Evolutionary conservation across 1,139 yeast genomes (phyloP).

Genomic region (Suhomyces wounanorum): DNA sequence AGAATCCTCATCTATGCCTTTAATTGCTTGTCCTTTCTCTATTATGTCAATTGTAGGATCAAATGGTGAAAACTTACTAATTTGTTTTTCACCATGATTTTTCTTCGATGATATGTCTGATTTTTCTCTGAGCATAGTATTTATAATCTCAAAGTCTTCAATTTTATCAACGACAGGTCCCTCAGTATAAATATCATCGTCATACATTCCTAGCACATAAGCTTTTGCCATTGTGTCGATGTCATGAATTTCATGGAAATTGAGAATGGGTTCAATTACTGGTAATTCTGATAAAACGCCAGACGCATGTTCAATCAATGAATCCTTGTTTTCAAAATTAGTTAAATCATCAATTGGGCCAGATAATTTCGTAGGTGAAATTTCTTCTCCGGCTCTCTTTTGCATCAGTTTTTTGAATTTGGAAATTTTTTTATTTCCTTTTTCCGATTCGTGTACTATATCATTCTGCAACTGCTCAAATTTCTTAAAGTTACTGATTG

Average conservation of each 20-base stretch:
- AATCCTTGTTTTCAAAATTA: not conserved
- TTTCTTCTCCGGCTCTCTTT: too few relatives aligned
- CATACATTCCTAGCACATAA: constrained; percentile 59
- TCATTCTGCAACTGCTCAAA: not conserved
- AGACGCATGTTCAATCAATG: not conserved
- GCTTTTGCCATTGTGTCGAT: constrained; percentile 63
- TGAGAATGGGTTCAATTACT: constrained; percentile 22
- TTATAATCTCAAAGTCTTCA: constrained; percentile 57
- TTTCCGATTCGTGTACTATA: not conserved
- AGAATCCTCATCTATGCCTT: constrained; percentile 28
- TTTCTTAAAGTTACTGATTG: not conserved
- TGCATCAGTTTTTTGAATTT: not conserved
- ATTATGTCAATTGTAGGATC: constrained; percentile 25
- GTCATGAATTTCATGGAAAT: constrained; percentile 45
- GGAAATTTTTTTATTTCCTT: not conserved
- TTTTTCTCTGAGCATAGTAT: constrained; percentile 28
- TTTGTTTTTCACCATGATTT: not conserved
- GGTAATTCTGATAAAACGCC: not conserved
- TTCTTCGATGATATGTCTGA: not conserved
- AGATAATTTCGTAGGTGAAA: not conserved
- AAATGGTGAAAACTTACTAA: not conserved
- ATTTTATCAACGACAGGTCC: constrained; percentile 59
- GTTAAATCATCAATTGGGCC: not conserved
- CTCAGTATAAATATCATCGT: constrained; percentile 57
- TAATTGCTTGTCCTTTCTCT: constrained; percentile 42